phyloP scores from a whole-genome alignment of 2,329 filamentous ascomycete genomes.

The Venturia oleaginea region DNA sequence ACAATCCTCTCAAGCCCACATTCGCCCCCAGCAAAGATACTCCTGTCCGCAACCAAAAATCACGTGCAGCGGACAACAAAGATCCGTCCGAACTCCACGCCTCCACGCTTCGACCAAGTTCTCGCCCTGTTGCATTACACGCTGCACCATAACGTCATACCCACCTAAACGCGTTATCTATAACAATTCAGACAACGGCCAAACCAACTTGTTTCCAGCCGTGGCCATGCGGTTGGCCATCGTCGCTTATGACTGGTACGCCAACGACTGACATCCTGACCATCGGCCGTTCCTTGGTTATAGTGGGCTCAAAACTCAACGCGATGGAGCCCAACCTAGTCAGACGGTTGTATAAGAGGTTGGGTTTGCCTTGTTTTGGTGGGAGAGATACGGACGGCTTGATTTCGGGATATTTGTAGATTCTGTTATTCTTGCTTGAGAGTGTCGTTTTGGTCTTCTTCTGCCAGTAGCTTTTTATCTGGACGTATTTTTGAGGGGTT shows the following conservation, averaged over 20 bases:
- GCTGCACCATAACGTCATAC: not conserved
- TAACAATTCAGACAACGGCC: not conserved
- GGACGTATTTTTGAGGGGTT: not conserved
- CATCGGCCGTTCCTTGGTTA: not conserved
- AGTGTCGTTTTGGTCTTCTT: not conserved
- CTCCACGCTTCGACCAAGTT: not conserved
- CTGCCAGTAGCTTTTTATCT: not conserved
- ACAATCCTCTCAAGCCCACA: too few species aligned
- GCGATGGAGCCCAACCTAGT: constrained; percentile 1
- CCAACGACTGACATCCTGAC: not conserved
- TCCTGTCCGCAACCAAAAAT: not conserved
- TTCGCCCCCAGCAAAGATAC: too few species aligned
- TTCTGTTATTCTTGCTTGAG: not conserved
- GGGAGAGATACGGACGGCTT: not conserved
- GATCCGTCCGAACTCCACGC: not conserved
- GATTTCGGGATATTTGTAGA: not conserved
- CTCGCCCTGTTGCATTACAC: not conserved
- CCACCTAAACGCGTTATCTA: not conserved
- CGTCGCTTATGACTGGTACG: not conserved
- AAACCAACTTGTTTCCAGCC: not conserved
- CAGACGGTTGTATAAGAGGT: not conserved
- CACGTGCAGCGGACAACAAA: not conserved
- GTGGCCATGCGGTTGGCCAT: not conserved
- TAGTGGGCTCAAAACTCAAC: not conserved
- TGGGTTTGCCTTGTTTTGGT: not conserved